Base-by-base conservation (phyloP, 495 filamentous ascomycete genomes). In the Hypoxylon crocopeplum region DNA sequence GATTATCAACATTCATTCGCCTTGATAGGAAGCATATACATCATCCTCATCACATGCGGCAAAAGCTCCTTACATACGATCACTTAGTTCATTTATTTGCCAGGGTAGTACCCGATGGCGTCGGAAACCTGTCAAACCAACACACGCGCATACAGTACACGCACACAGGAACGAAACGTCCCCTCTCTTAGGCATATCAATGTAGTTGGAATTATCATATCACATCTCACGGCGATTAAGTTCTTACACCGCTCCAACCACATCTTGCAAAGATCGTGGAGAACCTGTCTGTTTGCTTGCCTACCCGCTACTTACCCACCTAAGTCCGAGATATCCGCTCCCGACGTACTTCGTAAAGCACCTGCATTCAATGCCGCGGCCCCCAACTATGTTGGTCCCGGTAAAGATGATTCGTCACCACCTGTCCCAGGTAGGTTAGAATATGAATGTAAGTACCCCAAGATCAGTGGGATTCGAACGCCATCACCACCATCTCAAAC, bases 51-150 rank as follows among this genome's bases (percentile, higher is more conserved):
- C 54, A 50, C 49, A 59, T 54, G 61, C 21, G 38, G 30, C 25
- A 29, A 41, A 19, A 22, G 16, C 34, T 27, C 39, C 41, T 10
- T 38, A 29, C 30, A 30, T 37, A 46, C 36, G 22, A 44, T 36
- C 33, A 48, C 33, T 30, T 38, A n/a, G 37, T 22, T 3, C 38
- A 52, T 52, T 36, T 62, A 59, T 44, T 46, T 51, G 39, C 33
- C 45, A 64, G 55, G 61, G 61, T 64, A 59, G 58, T 55, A 64
- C 61, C 61, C 61, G 61, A 59, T 37, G 32, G 55, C 45, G 41
- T 59, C 54, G 61, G 49, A 59, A 50, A 59, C 49, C 44, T 48
- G 54, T 58, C 54, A 58, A 46, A 58, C 48, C 48, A 32, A n/a
- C n/a, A n/a, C n/a, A n/a, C n/a, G n/a, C n/a, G n/a, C 32, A 30